Conservation (phyloP, 2,329 filamentous ascomycete genomes). For the Trichoderma afroharzianum region DNA sequence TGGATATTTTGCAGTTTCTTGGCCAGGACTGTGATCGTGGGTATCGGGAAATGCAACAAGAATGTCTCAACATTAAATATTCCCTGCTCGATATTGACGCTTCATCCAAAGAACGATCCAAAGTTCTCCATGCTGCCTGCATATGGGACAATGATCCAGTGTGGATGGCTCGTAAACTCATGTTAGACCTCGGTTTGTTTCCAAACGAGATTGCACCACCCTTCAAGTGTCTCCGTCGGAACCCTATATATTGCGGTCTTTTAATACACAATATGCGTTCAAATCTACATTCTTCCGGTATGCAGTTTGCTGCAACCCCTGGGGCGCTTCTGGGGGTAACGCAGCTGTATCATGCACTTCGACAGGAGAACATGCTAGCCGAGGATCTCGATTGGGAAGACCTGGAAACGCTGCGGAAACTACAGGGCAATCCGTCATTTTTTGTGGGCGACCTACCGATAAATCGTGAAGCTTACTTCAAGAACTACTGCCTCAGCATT, state of each 20-base stretch:
- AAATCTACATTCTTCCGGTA: not conserved
- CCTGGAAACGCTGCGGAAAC: not conserved
- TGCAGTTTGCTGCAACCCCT: not conserved
- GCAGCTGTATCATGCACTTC: not conserved
- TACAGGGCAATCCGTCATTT: not conserved
- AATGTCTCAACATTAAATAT: not conserved
- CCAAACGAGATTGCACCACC: not conserved
- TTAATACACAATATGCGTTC: not conserved
- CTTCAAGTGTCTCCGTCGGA: not conserved
- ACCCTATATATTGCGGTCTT: not conserved
- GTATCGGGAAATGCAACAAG: not conserved
- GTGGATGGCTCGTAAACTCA: not conserved
- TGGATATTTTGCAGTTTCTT: not conserved
- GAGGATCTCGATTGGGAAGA: not conserved
- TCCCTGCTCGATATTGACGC: not conserved
- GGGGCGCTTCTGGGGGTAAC: not conserved
- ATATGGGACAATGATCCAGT: not conserved
- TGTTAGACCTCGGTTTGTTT: not conserved
- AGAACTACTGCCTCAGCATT: not conserved
- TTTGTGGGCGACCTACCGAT: not conserved
- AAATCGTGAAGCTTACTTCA: not conserved
- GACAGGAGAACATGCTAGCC: not conserved
- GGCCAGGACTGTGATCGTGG: not conserved
- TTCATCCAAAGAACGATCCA: not conserved
- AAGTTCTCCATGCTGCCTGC: not conserved